Base-by-base conservation (phyloP, 306 rosid genomes). In the Fagus sylvatica region DNA sequence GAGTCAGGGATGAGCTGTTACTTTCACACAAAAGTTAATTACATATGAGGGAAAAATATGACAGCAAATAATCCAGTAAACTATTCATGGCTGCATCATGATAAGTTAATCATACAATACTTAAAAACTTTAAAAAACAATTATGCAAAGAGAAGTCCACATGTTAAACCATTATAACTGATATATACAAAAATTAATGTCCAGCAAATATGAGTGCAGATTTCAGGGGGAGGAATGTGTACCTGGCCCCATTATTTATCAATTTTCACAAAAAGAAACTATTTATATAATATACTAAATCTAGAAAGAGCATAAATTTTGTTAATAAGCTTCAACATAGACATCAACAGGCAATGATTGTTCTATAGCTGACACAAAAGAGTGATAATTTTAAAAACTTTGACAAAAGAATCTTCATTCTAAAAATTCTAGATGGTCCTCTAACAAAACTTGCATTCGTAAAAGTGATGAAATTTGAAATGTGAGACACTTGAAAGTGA, bases 1-100 rank as follows among this genome's bases (percentile, higher is more conserved):
- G 99, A 79, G 46, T 91, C 99, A 56, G 97, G 98, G 79, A 95
- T 85, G 19, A 49, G 84, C 99, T 95, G 90, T 80, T 36, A 72
- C 41, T 49, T 59, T 76, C 74, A 74, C 60, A 2, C 71, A 19
- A 37, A 78, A 64, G 73, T 77, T 49, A 71, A 30, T 53, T 68
- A 17, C 53, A 75, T 71, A 65, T 16, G 72, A 41, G 78, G 54
- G 49, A 39, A 40, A 67, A 1, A 74, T 48, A 55, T 5, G 73
- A 75, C 69, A 79, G 59, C 60, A 43, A 78, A 30, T 67, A 53
- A 65, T 49, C 22, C 54, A n/a, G 57, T 28, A 74, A 73, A 43
- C 37, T 51, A 56, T 37, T 30, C 57, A 46, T 9, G 42, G 59
- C n/a, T 36, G 36, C 9, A 41, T 64, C 46, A 15, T 16, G 11